Evolutionary conservation across 2,329 filamentous ascomycete genomes (phyloP), one percentile per base, ranked within the genome.

Genomic region (Calycina herbarum): DNA sequence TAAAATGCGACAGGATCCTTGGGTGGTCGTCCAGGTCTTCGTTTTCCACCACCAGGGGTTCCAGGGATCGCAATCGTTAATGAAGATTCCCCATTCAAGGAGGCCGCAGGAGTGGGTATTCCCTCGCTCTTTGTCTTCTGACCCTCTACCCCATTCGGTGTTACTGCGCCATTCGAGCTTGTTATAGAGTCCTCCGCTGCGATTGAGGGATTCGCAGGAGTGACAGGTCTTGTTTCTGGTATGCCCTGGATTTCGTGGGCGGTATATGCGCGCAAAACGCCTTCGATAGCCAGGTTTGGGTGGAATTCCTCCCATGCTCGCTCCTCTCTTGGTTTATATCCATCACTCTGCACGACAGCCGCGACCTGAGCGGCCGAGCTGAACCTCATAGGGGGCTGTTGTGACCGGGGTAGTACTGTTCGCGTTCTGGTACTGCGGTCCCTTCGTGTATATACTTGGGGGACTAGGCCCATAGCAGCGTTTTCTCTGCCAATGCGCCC

Each of bases 251-350:
- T 89, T 70, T 96, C 92, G 68, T 95, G 89, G 1, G 93, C 89
- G 59, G 85, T 87, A 75, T 94, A 94, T 2, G 97, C 83, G 71
- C 90, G 87, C 69, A 97, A 90, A 3, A 86, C 86, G 13, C 85
- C 85, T 64, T 97, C 93, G 59, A 97, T 93, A 79, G 98, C 94
- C 62, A 99, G 86, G 73, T 97, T 92, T 0, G 93, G 93, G 78
- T 99, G 95, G 70, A 98, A 98, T 77, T 99, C 95, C 75, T 97
- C 94, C 93, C 94, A 99, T 62, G 93, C 92, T 68, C 94, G 89
- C 80, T 99, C 95, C 79, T 99, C 95, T 74, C 95, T 86, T 38
- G 95, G 95, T 77, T 99, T 99, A 79, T 98, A 98, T 61, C 94
- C 94, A 81, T 98, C 95, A 73, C 89, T 94, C 76, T 97, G 93